Conservation (phyloP, 257 asterid species). For the Penstemon barbatus region DNA sequence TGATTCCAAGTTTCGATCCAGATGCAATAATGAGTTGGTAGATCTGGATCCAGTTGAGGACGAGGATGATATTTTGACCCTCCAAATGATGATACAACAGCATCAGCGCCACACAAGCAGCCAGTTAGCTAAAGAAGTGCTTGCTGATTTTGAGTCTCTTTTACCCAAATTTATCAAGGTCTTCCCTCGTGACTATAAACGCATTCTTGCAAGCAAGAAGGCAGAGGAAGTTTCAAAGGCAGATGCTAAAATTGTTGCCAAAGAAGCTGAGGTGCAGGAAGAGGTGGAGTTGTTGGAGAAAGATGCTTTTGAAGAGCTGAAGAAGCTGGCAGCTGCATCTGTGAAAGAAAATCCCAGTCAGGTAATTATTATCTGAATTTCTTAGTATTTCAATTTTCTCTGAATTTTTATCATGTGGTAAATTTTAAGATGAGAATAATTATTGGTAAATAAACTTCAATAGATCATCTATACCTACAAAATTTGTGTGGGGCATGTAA, state of each 20-base stretch:
- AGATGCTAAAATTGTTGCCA: constrained; percentile 38
- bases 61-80: constrained; percentile 78
- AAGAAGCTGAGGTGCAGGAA: constrained; percentile 72
- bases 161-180: constrained; percentile 88
- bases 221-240: constrained; percentile 45
- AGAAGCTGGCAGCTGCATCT: constrained; percentile 68
- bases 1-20: constrained; percentile 65
- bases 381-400: background rate
- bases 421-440: too few relatives aligned
- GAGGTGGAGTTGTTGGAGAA: constrained; percentile 61
- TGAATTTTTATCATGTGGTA: background rate
- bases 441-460: background rate
- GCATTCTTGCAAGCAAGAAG: constrained; percentile 69
- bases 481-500: too few relatives aligned
- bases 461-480: too few relatives aligned
- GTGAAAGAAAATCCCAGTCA: constrained; percentile 32
- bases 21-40: constrained; percentile 87
- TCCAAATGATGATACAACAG: constrained; percentile 94
- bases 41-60: constrained; percentile 92
- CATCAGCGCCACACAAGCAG: constrained; percentile 96
- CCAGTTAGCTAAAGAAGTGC: constrained; percentile 76
- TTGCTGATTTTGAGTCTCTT: constrained; percentile 67
- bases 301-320: constrained; percentile 97
- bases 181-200: constrained; percentile 91
- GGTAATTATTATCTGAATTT: constrained; percentile 38